Evolutionary conservation across 257 asterid genomes (phyloP).

Genomic region (Ballota nigra): DNA sequence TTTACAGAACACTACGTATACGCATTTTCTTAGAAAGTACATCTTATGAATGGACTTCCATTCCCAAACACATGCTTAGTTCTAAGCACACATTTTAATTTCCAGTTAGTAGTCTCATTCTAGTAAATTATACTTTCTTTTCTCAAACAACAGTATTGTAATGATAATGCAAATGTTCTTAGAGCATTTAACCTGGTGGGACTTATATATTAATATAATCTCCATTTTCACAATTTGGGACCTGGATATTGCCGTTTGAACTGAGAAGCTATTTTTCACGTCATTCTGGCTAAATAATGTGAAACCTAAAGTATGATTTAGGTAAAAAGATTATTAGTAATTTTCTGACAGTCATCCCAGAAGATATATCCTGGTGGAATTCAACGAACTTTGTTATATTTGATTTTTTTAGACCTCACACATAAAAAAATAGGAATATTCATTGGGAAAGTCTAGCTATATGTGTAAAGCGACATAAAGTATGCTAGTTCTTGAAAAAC

Average conservation of each 20-base stretch:
- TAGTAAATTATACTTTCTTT: not conserved
- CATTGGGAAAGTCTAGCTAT: conserved; percentile 5
- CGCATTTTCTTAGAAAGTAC: not conserved
- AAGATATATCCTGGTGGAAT: not conserved
- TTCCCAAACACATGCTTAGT: not conserved
- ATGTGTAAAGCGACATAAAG: not conserved
- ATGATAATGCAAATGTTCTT: not conserved
- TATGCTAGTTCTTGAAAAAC: not conserved
- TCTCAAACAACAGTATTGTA: not conserved
- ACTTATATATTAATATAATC: not conserved
- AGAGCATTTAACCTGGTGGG: not conserved
- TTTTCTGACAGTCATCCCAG: not conserved
- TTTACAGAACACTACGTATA: not conserved
- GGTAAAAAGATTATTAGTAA: not conserved
- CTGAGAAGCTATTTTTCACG: not conserved
- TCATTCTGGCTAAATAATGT: not conserved
- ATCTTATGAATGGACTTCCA: not conserved
- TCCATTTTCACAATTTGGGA: not conserved
- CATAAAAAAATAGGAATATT: not conserved
- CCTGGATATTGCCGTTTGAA: not conserved
- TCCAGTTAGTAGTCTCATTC: not conserved
- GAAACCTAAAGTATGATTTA: not conserved
- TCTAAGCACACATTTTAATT: not conserved
- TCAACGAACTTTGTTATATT: not conserved
- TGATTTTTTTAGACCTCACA: not conserved